Evolutionary conservation across 768 basidiomycete genomes (phyloP).

Genomic region (Paxillus rubicundulus): DNA sequence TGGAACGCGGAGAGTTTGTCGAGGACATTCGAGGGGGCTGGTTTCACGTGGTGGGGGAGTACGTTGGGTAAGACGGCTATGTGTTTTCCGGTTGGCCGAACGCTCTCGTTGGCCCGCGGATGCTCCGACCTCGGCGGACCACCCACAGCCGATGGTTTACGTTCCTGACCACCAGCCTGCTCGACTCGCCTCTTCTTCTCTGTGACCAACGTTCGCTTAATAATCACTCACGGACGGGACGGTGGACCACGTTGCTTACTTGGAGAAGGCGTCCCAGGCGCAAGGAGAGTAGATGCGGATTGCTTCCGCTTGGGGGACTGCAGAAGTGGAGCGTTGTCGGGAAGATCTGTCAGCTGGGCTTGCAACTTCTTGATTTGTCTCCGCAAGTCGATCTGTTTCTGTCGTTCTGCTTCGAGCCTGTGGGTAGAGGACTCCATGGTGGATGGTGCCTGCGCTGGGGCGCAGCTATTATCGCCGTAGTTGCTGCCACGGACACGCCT

Average conservation of each 20-base stretch:
- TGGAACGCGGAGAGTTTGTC: slow-evolving; percentile 45
- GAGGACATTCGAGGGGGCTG: slow-evolving; percentile 53
- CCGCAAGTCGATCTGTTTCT: slow-evolving; percentile 48
- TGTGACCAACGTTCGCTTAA: slow-evolving; percentile 9
- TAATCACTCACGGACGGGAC: background rate
- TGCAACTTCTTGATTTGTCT: slow-evolving; percentile 56
- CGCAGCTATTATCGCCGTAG: slow-evolving; percentile 10
- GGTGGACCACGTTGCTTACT: slow-evolving; percentile 42
- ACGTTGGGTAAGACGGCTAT: background rate
- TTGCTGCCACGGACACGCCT: background rate
- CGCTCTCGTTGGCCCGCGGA: slow-evolving; percentile 15
- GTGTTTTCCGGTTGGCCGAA: slow-evolving; percentile 2
- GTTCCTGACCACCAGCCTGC: slow-evolving; percentile 22
- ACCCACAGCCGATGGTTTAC: slow-evolving; percentile 12
- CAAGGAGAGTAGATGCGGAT: slow-evolving; percentile 37
- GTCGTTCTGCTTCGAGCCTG: slow-evolving; percentile 37
- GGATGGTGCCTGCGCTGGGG: background rate
- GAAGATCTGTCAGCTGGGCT: slow-evolving; percentile 46
- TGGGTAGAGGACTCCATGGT: slow-evolving; percentile 56
- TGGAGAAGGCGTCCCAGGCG: slow-evolving; percentile 60
- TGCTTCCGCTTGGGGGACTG: slow-evolving; percentile 51
- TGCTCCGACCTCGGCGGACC: slow-evolving; percentile 7
- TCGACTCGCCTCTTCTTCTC: slow-evolving; percentile 47
- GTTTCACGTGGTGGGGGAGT: slow-evolving; percentile 23
- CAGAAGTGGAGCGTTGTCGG: slow-evolving; percentile 22